phyloP scores from a whole-genome alignment of 352 stramenopile genomes.

The Aphanomyces astaci region DNA sequence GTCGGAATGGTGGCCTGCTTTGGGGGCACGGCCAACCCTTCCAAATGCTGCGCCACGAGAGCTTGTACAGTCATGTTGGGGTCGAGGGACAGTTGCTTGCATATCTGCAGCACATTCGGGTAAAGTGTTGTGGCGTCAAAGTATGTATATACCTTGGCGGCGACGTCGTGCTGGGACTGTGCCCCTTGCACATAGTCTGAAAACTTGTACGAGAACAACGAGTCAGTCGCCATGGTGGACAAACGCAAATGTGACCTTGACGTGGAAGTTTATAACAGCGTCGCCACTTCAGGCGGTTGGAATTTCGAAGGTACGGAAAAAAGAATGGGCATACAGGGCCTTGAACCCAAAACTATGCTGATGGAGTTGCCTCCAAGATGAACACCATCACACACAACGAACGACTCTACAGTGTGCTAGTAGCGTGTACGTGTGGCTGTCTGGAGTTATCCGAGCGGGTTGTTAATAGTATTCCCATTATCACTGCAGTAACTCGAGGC shows the following conservation, averaged over 20 bases:
- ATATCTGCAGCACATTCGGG: constrained; percentile 1
- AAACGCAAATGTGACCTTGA: background rate
- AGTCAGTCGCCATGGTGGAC: background rate
- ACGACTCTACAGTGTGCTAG: too few species aligned
- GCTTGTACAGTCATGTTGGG: background rate
- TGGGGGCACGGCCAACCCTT: constrained; percentile 32
- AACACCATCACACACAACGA: too few species aligned
- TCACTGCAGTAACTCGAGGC: too few species aligned
- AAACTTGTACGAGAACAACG: constrained; percentile 1
- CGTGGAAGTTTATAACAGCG: background rate
- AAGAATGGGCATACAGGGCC: background rate
- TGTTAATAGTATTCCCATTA: too few species aligned
- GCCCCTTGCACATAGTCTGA: background rate
- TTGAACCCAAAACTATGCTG: background rate
- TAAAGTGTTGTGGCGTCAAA: background rate
- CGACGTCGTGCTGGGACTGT: background rate
- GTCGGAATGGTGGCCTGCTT: too few species aligned
- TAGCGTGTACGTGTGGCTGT: too few species aligned
- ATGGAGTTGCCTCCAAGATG: too few species aligned
- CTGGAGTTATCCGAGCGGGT: too few species aligned
- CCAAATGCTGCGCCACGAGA: constrained; percentile 24
- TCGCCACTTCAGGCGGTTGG: background rate
- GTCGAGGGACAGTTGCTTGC: background rate
- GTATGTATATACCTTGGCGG: background rate
- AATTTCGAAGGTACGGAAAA: background rate